A percentile compares a stretch with the other conserved stretches of the same genome.
These are phyloP conservation scores for Neofusicoccum cordaticola DNA, from an alignment of 2,329 filamentous ascomycete genomes.

Conservation along the genomic window DNA sequence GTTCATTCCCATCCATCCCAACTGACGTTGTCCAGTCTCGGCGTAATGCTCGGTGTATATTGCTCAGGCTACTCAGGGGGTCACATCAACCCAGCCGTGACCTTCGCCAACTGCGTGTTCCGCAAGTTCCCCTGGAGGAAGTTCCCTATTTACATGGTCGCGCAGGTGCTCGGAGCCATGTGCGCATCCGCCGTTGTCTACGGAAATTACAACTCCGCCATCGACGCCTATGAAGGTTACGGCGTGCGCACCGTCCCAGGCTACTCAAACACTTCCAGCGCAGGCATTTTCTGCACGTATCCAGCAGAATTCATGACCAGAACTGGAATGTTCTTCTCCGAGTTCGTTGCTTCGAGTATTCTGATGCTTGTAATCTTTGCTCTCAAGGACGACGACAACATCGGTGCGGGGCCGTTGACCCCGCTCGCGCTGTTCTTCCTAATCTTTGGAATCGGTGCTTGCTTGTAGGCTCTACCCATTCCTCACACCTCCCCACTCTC, in stretches of 20 bases:
- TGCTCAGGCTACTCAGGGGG: slow-evolving; percentile 59
- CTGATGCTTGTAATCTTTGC: slow-evolving; percentile 70
- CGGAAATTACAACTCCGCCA: slow-evolving; percentile 41
- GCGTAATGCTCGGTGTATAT: slow-evolving; percentile 50
- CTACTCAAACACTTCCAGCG: slow-evolving; percentile 54
- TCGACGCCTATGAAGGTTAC: slow-evolving; percentile 54
- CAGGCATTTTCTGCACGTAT: slow-evolving; percentile 68
- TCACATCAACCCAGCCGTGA: slow-evolving; percentile 61
- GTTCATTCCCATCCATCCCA: neutral
- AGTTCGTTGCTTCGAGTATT: slow-evolving; percentile 64
- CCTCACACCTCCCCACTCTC: neutral
- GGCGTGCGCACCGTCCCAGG: slow-evolving; percentile 29
- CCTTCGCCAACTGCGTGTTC: slow-evolving; percentile 42
- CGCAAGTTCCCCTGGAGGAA: slow-evolving; percentile 59
- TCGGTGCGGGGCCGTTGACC: slow-evolving; percentile 40
- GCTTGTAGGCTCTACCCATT: slow-evolving; percentile 41
- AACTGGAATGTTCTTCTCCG: slow-evolving; percentile 67
- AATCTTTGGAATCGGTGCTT: slow-evolving; percentile 66
- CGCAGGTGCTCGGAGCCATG: slow-evolving; percentile 54
- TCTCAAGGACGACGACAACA: slow-evolving; percentile 53
- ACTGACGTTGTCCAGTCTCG: slow-evolving; percentile 6
- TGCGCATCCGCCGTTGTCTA: slow-evolving; percentile 49
- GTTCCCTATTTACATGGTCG: slow-evolving; percentile 49
- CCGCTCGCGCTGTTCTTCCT: slow-evolving; percentile 63
- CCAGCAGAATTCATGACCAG: slow-evolving; percentile 62